These are phyloP conservation scores for Blastobotrys robertii DNA, from an alignment of 805 yeast genomes.

Conservation along the genomic window DNA sequence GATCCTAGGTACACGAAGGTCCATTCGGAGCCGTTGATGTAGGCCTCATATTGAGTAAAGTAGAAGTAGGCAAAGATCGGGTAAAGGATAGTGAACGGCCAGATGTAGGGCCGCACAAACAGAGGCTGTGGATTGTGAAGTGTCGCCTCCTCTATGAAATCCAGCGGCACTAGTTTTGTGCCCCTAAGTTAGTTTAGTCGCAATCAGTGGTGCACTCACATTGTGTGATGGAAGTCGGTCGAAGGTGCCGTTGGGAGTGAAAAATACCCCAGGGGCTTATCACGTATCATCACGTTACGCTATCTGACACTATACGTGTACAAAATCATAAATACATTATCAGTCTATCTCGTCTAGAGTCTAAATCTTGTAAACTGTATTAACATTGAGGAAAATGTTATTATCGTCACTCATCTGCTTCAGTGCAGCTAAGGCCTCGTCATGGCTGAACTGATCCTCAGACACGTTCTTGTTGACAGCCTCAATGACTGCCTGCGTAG, in stretches of 20 bases:
- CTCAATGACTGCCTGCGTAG: constrained; percentile 29
- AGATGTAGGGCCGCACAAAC: constrained; percentile 60
- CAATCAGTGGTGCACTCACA: background rate
- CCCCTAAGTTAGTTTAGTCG: background rate
- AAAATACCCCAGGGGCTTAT: background rate
- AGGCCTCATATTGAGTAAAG: constrained; percentile 58
- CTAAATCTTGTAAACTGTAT: constrained; percentile 24
- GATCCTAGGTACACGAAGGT: constrained; percentile 80
- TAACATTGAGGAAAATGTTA: constrained; percentile 30
- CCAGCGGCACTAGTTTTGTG: constrained; percentile 47
- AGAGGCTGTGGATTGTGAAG: constrained; percentile 61
- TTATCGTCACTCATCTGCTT: constrained; percentile 26
- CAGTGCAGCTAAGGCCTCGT: constrained; percentile 32
- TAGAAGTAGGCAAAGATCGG: constrained; percentile 65
- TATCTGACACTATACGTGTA: background rate
- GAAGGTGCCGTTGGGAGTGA: background rate
- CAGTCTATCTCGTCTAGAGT: background rate
- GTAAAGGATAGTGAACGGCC: constrained; percentile 63
- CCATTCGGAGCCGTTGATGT: constrained; percentile 90
- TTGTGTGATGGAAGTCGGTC: background rate
- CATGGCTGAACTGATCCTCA: constrained; percentile 30
- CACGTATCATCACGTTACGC: background rate
- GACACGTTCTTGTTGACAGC: constrained; percentile 36
- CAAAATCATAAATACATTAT: background rate
- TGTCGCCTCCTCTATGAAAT: constrained; percentile 61